A percentile compares a stretch with the other conserved stretches of the same genome.
phyloP scores from a whole-genome alignment of 2,329 filamentous ascomycete genomes.

The Colletotrichum shisoi region DNA sequence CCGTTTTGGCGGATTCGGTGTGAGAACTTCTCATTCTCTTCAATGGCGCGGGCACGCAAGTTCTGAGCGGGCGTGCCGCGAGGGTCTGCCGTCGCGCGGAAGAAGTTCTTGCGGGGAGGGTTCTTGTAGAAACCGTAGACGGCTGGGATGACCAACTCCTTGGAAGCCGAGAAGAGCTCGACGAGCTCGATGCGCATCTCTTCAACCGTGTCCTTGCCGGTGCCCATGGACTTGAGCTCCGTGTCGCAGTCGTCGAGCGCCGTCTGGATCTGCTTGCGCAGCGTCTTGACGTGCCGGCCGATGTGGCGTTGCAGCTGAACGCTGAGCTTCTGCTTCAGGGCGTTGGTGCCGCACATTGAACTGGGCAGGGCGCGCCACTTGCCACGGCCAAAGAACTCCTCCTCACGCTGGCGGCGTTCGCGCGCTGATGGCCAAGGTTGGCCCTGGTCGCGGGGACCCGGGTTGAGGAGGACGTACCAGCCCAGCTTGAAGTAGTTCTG shows the following conservation, averaged over 20 bases:
- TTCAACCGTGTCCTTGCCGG: constrained; percentile 60
- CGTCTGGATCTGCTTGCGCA: constrained; percentile 60
- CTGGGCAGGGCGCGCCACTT: constrained; percentile 59
- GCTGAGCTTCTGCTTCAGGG: constrained; percentile 59
- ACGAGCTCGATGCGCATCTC: constrained; percentile 64
- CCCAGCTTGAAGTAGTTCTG: constrained; percentile 61
- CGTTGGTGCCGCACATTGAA: constrained; percentile 57
- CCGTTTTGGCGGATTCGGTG: constrained; percentile 59
- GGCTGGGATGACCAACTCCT: constrained; percentile 62
- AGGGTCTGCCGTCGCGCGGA: constrained; percentile 58
- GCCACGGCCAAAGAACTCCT: constrained; percentile 59
- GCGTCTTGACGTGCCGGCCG: constrained; percentile 59
- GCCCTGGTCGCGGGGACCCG: constrained; percentile 53
- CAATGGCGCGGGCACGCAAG: constrained; percentile 59
- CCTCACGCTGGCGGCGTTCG: constrained; percentile 54
- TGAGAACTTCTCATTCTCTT: constrained; percentile 61
- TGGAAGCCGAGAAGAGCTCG: constrained; percentile 61
- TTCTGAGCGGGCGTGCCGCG: constrained; percentile 62
- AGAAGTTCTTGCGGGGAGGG: constrained; percentile 61
- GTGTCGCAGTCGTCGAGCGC: constrained; percentile 58
- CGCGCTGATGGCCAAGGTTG: constrained; percentile 55
- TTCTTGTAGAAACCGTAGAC: constrained; percentile 66
- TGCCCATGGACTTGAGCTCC: constrained; percentile 60
- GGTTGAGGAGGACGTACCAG: constrained; percentile 62
- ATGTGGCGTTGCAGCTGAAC: constrained; percentile 61